These are phyloP conservation scores for Hymenoscyphus occultus DNA, from an alignment of 2,329 filamentous ascomycete species.

Conservation along the genomic window DNA sequence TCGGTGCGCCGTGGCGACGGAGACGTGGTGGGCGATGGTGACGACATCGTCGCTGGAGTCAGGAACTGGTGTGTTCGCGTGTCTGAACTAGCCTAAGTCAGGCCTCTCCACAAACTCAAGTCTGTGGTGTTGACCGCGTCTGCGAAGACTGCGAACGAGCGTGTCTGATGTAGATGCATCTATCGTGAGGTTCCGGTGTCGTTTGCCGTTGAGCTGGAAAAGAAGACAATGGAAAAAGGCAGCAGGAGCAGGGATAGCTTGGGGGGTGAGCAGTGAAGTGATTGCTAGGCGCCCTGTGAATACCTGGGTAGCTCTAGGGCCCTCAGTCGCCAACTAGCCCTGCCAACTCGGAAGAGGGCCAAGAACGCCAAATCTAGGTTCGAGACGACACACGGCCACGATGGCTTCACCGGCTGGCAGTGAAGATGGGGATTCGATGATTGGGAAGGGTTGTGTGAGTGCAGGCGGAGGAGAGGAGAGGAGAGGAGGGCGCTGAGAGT, in stretches of 20 bases:
- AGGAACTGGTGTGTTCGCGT: no score
- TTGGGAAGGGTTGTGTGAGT: neutral
- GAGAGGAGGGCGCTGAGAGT: neutral
- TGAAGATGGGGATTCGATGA: neutral
- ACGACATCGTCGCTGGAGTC: slow-evolving; percentile 3
- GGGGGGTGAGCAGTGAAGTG: neutral
- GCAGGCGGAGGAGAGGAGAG: neutral
- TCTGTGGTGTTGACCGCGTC: slow-evolving; percentile 13
- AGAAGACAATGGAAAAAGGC: neutral
- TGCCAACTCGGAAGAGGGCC: neutral
- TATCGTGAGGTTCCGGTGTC: slow-evolving; percentile 10
- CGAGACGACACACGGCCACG: neutral
- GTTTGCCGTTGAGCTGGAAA: neutral
- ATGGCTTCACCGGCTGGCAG: neutral
- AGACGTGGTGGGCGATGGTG: neutral
- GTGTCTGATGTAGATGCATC: slow-evolving; percentile 16
- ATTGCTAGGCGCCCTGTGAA: neutral
- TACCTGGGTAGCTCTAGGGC: neutral
- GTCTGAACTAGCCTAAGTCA: slow-evolving; percentile 10
- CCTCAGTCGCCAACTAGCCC: neutral
- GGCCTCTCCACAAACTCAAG: slow-evolving; percentile 18
- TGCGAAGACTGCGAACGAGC: slow-evolving; percentile 15
- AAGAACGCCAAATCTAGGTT: neutral
- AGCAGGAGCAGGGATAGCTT: slow-evolving; percentile 9
- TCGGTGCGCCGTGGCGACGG: slow-evolving; percentile 8